phyloP scores from a whole-genome alignment of 257 asterid species.

The Primulina tabacum region DNA sequence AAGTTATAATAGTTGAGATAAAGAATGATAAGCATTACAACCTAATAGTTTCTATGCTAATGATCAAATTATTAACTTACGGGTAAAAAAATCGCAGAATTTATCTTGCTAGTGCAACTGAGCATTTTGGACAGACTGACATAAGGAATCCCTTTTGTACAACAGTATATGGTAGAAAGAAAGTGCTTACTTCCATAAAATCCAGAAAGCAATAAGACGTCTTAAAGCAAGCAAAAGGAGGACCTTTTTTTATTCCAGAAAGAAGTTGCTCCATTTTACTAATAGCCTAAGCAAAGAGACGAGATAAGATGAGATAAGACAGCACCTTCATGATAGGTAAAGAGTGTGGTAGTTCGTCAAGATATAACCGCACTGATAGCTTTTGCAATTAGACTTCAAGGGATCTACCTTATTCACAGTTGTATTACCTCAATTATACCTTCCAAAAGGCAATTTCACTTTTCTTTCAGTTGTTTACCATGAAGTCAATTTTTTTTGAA shows the following conservation, averaged over 20 bases:
- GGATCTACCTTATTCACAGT: too few species aligned
- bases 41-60: conserved; percentile 2
- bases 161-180: background rate
- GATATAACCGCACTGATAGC: background rate
- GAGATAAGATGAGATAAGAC: background rate
- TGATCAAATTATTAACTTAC: background rate
- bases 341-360: background rate
- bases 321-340: background rate
- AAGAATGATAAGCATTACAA: conserved; percentile 18
- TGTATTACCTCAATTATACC: background rate
- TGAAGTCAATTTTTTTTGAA: background rate
- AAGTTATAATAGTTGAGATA: conserved; percentile 8
- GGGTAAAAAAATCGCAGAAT: conserved; percentile 6
- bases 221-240: conserved; percentile 5
- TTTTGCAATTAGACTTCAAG: background rate
- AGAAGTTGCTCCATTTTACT: background rate
- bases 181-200: background rate
- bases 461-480: background rate
- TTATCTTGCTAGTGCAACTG: background rate
- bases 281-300: background rate
- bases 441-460: background rate
- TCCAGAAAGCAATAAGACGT: conserved; percentile 2
- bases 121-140: conserved; percentile 2
- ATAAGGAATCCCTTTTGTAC: background rate
- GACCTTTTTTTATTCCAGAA: background rate